Evolutionary conservation across 768 basidiomycete genomes (phyloP).

Genomic region (Tubosaeta sp.): DNA sequence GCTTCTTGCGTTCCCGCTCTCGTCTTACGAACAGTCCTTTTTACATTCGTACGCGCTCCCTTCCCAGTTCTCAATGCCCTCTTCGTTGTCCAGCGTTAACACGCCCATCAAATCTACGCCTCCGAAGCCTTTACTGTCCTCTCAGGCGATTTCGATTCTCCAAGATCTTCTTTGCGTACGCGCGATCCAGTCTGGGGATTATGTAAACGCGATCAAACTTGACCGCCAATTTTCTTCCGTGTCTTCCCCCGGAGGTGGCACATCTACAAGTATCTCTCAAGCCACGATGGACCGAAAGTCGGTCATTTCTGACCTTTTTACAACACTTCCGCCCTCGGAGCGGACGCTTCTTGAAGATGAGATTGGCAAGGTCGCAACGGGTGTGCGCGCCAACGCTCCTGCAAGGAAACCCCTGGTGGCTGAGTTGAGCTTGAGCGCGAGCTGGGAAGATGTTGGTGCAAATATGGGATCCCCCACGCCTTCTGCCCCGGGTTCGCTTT

Average conservation of each 20-base stretch:
- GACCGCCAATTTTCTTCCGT: constrained; percentile 57
- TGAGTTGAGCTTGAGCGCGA: constrained; percentile 46
- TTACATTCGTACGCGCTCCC: constrained; percentile 57
- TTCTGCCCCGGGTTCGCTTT: constrained; percentile 5
- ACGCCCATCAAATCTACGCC: neutral
- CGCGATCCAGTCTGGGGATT: constrained; percentile 67
- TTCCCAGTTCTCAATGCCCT: constrained; percentile 36
- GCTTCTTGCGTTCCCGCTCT: constrained; percentile 63
- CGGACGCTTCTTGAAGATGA: constrained; percentile 59
- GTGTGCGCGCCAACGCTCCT: constrained; percentile 17
- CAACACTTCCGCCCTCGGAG: constrained; percentile 58
- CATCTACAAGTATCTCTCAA: constrained; percentile 21
- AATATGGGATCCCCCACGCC: constrained; percentile 9
- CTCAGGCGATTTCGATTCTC: constrained; percentile 49
- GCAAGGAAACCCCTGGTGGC: constrained; percentile 20
- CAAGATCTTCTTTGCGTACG: constrained; percentile 80
- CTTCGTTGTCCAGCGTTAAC: constrained; percentile 13
- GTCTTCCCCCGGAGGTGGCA: constrained; percentile 21
- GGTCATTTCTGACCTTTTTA: constrained; percentile 68
- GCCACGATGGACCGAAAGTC: constrained; percentile 46
- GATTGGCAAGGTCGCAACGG: constrained; percentile 37
- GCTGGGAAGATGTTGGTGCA: constrained; percentile 57
- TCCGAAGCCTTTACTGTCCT: constrained; percentile 30
- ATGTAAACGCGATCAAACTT: constrained; percentile 69
- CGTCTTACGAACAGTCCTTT: constrained; percentile 56